Percentiles rank a stretch among this genome's conserved stretches.
Conservation (phyloP, 495 filamentous ascomycete species). For the Thozetella sp. region DNA sequence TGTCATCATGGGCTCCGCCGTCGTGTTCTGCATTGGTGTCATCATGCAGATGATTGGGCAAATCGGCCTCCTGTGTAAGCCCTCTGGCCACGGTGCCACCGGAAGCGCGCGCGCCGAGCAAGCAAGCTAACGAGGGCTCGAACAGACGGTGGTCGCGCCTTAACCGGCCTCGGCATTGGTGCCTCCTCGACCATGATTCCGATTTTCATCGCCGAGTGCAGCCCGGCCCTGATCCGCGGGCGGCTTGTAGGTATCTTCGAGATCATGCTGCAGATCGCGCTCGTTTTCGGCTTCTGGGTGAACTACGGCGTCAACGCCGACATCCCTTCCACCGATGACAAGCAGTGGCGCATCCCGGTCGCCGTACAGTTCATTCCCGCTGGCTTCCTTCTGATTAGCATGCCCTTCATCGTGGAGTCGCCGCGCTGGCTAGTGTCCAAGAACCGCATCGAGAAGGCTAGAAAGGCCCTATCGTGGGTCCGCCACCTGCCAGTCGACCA, state of each 20-base stretch:
- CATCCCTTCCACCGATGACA: constrained; percentile 38
- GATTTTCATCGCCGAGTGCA: constrained; percentile 60
- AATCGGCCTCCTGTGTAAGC: constrained; percentile 62
- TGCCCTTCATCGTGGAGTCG: constrained; percentile 59
- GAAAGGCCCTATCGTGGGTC: constrained; percentile 64
- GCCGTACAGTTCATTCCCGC: constrained; percentile 59
- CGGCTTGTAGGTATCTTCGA: constrained; percentile 67
- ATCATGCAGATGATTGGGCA: constrained; percentile 65
- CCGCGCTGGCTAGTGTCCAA: constrained; percentile 66
- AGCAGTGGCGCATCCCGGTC: constrained; percentile 59
- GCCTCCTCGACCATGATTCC: constrained; percentile 51
- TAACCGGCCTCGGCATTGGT: constrained; percentile 55
- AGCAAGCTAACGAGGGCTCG: no score
- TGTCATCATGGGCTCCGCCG: constrained; percentile 51
- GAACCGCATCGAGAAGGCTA: constrained; percentile 53
- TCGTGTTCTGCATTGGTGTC: constrained; percentile 64
- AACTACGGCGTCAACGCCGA: constrained; percentile 56
- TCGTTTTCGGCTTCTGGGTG: constrained; percentile 73
- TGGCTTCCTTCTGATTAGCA: constrained; percentile 46
- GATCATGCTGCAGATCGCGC: constrained; percentile 71
- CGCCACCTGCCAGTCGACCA: constrained; percentile 59
- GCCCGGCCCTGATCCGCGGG: constrained; percentile 55
- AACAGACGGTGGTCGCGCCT: constrained; percentile 53
- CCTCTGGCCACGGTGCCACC: no score
- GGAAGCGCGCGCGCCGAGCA: no score